phyloP scores from a whole-genome alignment of 345 rosid genomes.

The Lepidium didymum region DNA sequence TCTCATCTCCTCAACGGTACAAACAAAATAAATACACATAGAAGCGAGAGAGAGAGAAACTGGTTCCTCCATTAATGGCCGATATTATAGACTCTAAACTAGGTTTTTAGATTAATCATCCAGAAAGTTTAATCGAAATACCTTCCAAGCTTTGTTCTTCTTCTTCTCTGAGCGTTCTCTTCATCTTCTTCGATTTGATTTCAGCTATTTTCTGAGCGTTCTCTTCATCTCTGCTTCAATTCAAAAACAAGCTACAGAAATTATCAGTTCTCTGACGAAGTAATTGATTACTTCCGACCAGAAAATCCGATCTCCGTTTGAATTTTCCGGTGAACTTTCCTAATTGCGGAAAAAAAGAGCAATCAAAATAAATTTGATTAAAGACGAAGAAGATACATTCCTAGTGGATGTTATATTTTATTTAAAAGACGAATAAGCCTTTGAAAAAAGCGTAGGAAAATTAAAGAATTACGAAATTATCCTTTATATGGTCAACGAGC shows the following conservation, averaged over 20 bases:
- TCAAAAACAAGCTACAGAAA: neutral
- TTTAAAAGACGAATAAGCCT: slow-evolving; percentile 15
- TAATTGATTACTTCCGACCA: neutral
- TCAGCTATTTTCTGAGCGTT: neutral
- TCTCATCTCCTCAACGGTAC: slow-evolving; percentile 21
- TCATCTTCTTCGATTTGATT: neutral
- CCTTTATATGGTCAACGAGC: neutral
- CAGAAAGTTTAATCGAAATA: neutral
- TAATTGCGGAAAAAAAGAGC: neutral
- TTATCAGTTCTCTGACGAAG: neutral
- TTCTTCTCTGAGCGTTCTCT: neutral
- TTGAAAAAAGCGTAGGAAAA: neutral
- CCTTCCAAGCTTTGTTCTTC: slow-evolving; percentile 4
- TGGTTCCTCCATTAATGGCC: slow-evolving; percentile 21
- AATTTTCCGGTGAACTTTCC: slow-evolving; percentile 7
- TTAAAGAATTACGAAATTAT: neutral
- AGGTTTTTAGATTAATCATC: neutral
- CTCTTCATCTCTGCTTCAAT: neutral
- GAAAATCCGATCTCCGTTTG: neutral
- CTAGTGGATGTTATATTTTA: neutral
- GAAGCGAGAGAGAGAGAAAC: slow-evolving; percentile 1
- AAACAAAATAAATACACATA: slow-evolving; percentile 10
- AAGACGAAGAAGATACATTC: slow-evolving; percentile 16
- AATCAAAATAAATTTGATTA: neutral
- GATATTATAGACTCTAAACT: neutral